Evolutionary conservation across 83 land plant species (phyloP).

Genomic region (Picea abies): DNA sequence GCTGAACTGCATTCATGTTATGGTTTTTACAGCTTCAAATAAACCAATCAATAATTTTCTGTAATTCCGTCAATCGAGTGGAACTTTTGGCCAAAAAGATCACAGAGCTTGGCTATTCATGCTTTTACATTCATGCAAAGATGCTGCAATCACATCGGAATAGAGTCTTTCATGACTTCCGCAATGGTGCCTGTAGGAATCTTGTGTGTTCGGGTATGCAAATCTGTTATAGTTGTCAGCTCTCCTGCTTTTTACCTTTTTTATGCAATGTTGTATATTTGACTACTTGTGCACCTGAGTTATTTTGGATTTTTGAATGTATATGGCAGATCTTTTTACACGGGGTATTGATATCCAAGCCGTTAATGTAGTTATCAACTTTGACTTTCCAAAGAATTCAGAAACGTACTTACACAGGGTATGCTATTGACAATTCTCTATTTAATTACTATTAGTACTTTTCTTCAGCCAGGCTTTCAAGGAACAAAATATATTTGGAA

Average conservation of each 20-base stretch:
- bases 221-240: neutral
- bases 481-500: neutral
- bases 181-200: slow-evolving; percentile 65
- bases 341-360: slow-evolving; percentile 67
- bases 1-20: neutral
- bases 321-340: slow-evolving; percentile 51
- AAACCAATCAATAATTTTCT: slow-evolving; percentile 30
- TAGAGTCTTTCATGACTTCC: slow-evolving; percentile 95
- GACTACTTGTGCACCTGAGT: neutral
- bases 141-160: slow-evolving; percentile 97
- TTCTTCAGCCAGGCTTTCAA: neutral
- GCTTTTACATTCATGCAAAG: slow-evolving; percentile 98
- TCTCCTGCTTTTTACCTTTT: slow-evolving; percentile 7
- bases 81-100: slow-evolving; percentile 95
- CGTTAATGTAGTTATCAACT: slow-evolving; percentile 65
- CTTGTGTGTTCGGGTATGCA: slow-evolving; percentile 58
- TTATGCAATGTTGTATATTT: slow-evolving; percentile 17
- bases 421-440: slow-evolving; percentile 12
- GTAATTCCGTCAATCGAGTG: slow-evolving; percentile 97
- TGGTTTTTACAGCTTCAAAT: slow-evolving; percentile 82
- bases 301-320: neutral
- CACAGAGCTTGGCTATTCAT: slow-evolving; percentile 97
- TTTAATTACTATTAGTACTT: too few species aligned
- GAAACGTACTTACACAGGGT: slow-evolving; percentile 69
- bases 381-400: slow-evolving; percentile 68